Evolutionary conservation across 2,329 filamentous ascomycete species (phyloP), one percentile per base, ranked within the genome.

Genomic region (Teratosphaeria gauchensis): DNA sequence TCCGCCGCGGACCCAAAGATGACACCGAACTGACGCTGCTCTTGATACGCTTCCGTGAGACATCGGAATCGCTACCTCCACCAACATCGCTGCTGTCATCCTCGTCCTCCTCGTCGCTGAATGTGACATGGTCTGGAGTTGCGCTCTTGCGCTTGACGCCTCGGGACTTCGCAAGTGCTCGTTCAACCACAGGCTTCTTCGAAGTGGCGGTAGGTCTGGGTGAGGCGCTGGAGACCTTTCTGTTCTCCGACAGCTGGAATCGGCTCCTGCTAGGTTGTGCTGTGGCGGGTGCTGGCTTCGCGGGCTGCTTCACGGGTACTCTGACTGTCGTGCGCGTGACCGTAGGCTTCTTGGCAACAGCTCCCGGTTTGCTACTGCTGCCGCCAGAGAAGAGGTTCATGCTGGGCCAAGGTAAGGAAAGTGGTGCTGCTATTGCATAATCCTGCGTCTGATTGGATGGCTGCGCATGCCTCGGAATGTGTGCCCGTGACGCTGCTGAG

Each of bases 71-170:
- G 58, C 67, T 70, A 19, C 61, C 65, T 65, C 61, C 68, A 38
- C 63, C 57, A 46, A 69, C 67, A 58, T 67, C 69, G 58, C 67
- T 69, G 33, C 62, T 69, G 57, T 65, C 67, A 19, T 62, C 63
- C 30, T 66, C 67, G n/a, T 66, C 68, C 21, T 69, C 68, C 4
- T 69, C 66, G 58, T 69, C 68, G 64, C 69, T 71, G 61, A 68
- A 68, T 42, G 62, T 58, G 35, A 65, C 56, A 16, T 64, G 66
- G 46, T 72, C 68, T 8, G 71, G 70, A 0, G 71, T 73, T 16
- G 66, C 66, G 54, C 68, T 71, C 62, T 73, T 73, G 54, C 72
- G 63, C 60, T 74, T 73, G 14, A 69, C 60, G 11, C 68, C 68
- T 61, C 61, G 54, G n/a, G 54, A 51, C 28, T 42, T 38, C 11